phyloP scores from a whole-genome alignment of 2,329 filamentous ascomycete species.

The Claviceps digitariae region DNA sequence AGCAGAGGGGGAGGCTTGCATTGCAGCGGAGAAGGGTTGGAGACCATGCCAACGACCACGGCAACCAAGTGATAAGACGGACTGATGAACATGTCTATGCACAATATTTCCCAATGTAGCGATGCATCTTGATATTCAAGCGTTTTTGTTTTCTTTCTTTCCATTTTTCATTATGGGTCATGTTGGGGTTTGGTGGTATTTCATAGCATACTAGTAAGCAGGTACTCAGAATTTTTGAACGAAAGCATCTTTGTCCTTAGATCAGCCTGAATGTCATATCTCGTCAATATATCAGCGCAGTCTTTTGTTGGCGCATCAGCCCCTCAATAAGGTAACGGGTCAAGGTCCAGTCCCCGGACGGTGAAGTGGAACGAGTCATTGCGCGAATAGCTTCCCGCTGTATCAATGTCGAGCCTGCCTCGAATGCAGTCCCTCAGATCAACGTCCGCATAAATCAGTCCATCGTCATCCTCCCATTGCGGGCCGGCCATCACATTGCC shows the following conservation, averaged over 20 bases:
- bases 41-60: conserved; percentile 15
- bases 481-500: conserved; percentile 72
- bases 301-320: neutral
- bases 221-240: neutral
- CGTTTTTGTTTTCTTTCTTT: neutral
- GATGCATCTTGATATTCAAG: conserved; percentile 6
- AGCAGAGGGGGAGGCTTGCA: conserved; percentile 19
- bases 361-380: conserved; percentile 50
- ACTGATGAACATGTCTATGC: conserved; percentile 5
- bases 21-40: conserved; percentile 17
- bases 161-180: neutral
- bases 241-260: too few species aligned
- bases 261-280: neutral
- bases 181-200: neutral
- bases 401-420: conserved; percentile 70
- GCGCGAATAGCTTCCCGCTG: conserved; percentile 73
- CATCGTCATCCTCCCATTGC: conserved; percentile 65
- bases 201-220: neutral
- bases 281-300: neutral
- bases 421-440: conserved; percentile 82
- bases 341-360: conserved; percentile 43
- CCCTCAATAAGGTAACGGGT: conserved; percentile 38
- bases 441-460: conserved; percentile 56
- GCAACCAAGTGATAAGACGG: conserved; percentile 12
- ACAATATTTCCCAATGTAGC: neutral